phyloP scores from a whole-genome alignment of 345 rosid genomes.

The Lepidium didymum region DNA sequence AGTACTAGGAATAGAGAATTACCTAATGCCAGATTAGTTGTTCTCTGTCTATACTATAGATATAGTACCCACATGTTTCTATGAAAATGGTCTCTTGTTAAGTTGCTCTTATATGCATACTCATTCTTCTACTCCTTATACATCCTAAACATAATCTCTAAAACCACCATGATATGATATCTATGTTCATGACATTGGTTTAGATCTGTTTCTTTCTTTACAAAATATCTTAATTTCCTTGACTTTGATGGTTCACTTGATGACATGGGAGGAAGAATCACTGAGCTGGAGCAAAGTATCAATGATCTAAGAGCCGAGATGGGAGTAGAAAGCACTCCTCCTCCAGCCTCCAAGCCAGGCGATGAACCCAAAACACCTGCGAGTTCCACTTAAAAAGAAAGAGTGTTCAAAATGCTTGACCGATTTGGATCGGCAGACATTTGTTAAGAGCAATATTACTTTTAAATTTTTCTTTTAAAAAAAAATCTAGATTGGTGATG shows the following conservation, averaged over 20 bases:
- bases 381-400: constrained; percentile 27
- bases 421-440: neutral
- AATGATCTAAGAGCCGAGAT: constrained; percentile 70
- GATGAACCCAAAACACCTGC: constrained; percentile 46
- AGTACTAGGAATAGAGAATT: neutral
- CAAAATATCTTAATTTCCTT: constrained; percentile 30
- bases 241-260: constrained; percentile 57
- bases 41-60: neutral
- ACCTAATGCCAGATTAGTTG: neutral
- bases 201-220: neutral
- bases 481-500: constrained; percentile 13
- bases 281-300: constrained; percentile 82
- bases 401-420: neutral
- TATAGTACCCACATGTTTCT: neutral
- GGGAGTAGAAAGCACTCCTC: constrained; percentile 71
- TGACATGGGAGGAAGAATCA: constrained; percentile 81
- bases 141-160: neutral
- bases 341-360: constrained; percentile 46
- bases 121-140: neutral
- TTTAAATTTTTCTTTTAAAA: constrained; percentile 1
- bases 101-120: neutral
- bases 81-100: neutral
- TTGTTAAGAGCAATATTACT: constrained; percentile 6
- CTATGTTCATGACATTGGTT: neutral
- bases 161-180: neutral